These are phyloP conservation scores for Daldinia loculata DNA, from an alignment of 495 filamentous ascomycete species.

Conservation along the genomic window DNA sequence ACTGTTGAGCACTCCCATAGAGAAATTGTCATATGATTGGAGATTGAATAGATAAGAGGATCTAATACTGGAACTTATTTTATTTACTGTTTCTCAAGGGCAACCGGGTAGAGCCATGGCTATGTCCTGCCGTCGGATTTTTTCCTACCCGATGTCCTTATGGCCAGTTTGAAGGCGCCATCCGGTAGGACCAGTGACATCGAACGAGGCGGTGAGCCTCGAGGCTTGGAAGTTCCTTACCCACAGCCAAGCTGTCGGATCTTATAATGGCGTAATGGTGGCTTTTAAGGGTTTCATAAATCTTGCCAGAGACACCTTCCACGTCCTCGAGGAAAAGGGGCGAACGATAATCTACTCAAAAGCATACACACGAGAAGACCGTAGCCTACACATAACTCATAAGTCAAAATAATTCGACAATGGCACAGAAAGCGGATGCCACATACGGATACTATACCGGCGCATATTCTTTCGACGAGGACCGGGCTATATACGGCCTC, in stretches of 20 bases:
- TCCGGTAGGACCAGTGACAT: constrained; percentile 22
- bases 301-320: neutral
- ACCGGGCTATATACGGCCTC: constrained; percentile 32
- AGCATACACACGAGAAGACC: neutral
- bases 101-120: constrained; percentile 9
- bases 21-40: constrained; percentile 13
- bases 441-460: constrained; percentile 27
- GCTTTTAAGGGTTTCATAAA: constrained; percentile 10
- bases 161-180: constrained; percentile 18
- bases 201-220: constrained; percentile 24
- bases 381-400: neutral
- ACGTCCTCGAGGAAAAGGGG: neutral
- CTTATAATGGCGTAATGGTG: neutral
- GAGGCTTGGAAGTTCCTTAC: constrained; percentile 7
- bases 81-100: neutral
- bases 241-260: constrained; percentile 1
- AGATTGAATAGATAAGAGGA: neutral
- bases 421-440: constrained; percentile 27
- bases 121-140: constrained; percentile 1
- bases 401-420: neutral
- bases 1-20: constrained; percentile 8
- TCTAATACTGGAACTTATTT: neutral
- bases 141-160: constrained; percentile 4
- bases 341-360: neutral
- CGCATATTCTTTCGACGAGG: constrained; percentile 24